Conservation (phyloP, 2,329 filamentous ascomycete genomes). For the Stromatinia cepivora region DNA sequence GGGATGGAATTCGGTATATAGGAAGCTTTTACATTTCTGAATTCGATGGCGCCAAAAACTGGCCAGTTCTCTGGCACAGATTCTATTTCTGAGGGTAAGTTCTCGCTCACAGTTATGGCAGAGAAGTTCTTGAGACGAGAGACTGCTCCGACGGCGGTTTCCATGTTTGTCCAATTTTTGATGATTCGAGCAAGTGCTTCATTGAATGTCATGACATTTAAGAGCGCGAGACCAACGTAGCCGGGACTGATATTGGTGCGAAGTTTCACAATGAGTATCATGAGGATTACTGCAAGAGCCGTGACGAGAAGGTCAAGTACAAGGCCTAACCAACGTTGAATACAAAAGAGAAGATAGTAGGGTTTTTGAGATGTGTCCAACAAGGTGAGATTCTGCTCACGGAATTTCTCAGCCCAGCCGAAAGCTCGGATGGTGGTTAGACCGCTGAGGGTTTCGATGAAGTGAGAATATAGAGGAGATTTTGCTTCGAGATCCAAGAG, state of each 20-base stretch:
- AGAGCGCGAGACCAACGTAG: conserved; percentile 38
- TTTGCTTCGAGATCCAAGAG: conserved; percentile 49
- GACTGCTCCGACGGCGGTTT: conserved; percentile 38
- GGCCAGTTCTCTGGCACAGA: conserved; percentile 33
- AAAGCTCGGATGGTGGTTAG: conserved; percentile 50
- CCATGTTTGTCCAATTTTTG: conserved; percentile 35
- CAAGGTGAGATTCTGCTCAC: conserved; percentile 45
- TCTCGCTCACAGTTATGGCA: conserved; percentile 28
- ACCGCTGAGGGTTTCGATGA: conserved; percentile 49
- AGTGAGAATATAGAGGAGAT: conserved; percentile 50
- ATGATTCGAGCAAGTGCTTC: conserved; percentile 32
- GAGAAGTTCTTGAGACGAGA: conserved; percentile 31
- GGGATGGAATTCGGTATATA: conserved; percentile 35
- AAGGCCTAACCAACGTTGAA: conserved; percentile 59
- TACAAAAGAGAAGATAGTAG: conserved; percentile 57
- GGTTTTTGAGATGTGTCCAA: conserved; percentile 57
- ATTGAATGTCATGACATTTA: conserved; percentile 39
- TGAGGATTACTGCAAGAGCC: conserved; percentile 40
- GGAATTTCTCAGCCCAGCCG: conserved; percentile 42
- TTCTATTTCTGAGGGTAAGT: conserved; percentile 26
- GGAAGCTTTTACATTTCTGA: conserved; percentile 39
- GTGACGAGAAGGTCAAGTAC: conserved; percentile 38
- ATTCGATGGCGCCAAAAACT: conserved; percentile 39
- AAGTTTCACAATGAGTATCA: conserved; percentile 41
- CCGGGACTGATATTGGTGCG: conserved; percentile 35